phyloP scores from a whole-genome alignment of 202 grass and related monocot genomes.

The Brachypodium distachyon region DNA sequence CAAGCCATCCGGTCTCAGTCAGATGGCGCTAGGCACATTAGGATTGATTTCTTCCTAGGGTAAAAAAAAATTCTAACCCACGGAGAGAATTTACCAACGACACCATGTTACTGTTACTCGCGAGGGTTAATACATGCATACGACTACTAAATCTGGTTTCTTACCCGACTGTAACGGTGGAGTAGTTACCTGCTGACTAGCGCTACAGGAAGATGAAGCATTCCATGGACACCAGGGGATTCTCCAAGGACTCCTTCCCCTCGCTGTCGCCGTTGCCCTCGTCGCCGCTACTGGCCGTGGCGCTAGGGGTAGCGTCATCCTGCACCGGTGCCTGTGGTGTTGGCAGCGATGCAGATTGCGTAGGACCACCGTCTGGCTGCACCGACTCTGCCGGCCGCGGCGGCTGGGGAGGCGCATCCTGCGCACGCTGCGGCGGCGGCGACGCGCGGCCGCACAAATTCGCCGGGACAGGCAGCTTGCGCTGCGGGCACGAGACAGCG shows the following conservation, averaged over 20 bases:
- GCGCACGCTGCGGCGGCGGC: neutral
- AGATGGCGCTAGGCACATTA: no score
- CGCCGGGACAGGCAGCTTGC: constrained; percentile 26
- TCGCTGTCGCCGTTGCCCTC: constrained; percentile 20
- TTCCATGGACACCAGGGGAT: constrained; percentile 79
- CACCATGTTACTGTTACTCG: neutral
- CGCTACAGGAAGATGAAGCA: constrained; percentile 90
- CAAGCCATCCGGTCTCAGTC: no score
- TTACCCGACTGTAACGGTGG: neutral
- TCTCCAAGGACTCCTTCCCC: constrained; percentile 69
- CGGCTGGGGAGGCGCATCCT: neutral
- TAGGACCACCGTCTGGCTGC: neutral
- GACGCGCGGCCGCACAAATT: constrained; percentile 3
- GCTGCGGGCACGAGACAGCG: no score
- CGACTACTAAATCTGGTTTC: neutral
- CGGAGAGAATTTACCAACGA: neutral
- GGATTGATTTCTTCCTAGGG: no score
- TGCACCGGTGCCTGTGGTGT: neutral
- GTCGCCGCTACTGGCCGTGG: neutral
- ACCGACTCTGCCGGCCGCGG: neutral
- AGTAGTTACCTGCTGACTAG: neutral
- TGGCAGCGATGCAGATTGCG: neutral
- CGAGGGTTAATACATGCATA: neutral
- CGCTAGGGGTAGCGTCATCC: neutral
- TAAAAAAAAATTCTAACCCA: no score